Percentiles rank a stretch among this genome's conserved stretches.
Evolutionary conservation across 2,329 filamentous ascomycete genomes (phyloP).

Genomic region (Aspergillus proliferans): DNA sequence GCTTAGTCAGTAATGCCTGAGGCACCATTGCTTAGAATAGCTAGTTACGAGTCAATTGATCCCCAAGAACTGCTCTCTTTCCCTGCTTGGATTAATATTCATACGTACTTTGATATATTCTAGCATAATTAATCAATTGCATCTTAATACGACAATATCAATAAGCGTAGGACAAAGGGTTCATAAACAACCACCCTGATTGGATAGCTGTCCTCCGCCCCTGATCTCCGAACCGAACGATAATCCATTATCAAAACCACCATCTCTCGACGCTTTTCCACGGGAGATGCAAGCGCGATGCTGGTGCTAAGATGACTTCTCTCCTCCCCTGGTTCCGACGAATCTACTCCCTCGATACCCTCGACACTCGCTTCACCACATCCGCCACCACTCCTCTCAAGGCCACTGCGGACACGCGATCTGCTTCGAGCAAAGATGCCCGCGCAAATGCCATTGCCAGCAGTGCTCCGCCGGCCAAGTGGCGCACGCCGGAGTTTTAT

Average conservation of each 20-base stretch:
- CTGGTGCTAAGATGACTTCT: constrained; percentile 37
- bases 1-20: neutral
- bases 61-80: too few relatives aligned
- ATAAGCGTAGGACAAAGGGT: neutral
- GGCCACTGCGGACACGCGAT: constrained; percentile 48
- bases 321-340: constrained; percentile 44
- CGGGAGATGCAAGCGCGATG: constrained; percentile 20
- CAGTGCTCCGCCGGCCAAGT: constrained; percentile 60
- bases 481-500: constrained; percentile 80
- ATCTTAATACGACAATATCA: neutral
- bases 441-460: constrained; percentile 37
- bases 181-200: neutral
- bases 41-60: too few relatives aligned
- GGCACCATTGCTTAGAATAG: neutral
- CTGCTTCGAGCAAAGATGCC: constrained; percentile 30
- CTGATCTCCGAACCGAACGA: constrained; percentile 10
- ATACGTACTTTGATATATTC: too few relatives aligned
- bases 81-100: too few relatives aligned
- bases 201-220: constrained; percentile 8
- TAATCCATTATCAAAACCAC: constrained; percentile 8
- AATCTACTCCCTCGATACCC: constrained; percentile 60
- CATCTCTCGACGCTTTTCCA: constrained; percentile 7
- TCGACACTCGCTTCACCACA: constrained; percentile 67
- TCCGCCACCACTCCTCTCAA: constrained; percentile 64
- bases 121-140: too few relatives aligned